Evolutionary conservation across 1,284 basidiomycete genomes (phyloP).

Genomic region (Naganishia cerealis): DNA sequence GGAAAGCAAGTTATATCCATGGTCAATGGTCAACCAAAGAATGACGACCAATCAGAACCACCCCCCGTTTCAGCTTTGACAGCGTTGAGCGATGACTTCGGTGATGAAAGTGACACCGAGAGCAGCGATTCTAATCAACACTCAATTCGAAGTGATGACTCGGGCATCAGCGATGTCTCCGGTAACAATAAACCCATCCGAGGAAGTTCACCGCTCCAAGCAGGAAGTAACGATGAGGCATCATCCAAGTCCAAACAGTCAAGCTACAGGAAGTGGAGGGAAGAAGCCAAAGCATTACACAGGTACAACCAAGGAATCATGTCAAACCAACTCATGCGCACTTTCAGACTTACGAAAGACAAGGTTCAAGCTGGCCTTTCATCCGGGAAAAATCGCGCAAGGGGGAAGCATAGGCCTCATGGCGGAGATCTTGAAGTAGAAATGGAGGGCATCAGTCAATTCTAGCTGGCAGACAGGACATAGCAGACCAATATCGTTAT

Average conservation of each 20-base stretch:
- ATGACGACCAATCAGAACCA: slow-evolving; percentile 2
- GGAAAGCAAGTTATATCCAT: slow-evolving; percentile 14
- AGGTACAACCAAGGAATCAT: slow-evolving; percentile 49
- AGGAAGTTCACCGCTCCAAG: slow-evolving; percentile 15
- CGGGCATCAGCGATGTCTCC: slow-evolving; percentile 21
- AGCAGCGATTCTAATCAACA: slow-evolving; percentile 26
- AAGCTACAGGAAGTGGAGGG: slow-evolving; percentile 39
- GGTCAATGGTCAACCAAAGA: slow-evolving; percentile 7
- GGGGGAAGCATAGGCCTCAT: slow-evolving; percentile 13
- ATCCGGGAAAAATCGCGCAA: slow-evolving; percentile 31
- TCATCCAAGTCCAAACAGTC: slow-evolving; percentile 36
- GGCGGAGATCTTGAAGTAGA: slow-evolving; percentile 48
- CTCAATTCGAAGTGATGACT: slow-evolving; percentile 13
- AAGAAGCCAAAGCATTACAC: slow-evolving; percentile 49
- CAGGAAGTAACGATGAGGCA: slow-evolving; percentile 25
- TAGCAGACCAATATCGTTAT: neutral
- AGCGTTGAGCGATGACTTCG: slow-evolving; percentile 33
- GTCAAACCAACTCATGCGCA: slow-evolving; percentile 51
- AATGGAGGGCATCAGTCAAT: slow-evolving; percentile 48
- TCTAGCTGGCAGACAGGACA: slow-evolving; percentile 33
- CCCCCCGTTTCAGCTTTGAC: slow-evolving; percentile 10
- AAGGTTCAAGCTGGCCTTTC: slow-evolving; percentile 47
- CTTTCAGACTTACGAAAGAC: slow-evolving; percentile 51
- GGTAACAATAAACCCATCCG: slow-evolving; percentile 24
- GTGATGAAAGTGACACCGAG: slow-evolving; percentile 30